Conservation (phyloP, 108 stramenopile species). For the Pseudonitzschia delicatissima region DNA sequence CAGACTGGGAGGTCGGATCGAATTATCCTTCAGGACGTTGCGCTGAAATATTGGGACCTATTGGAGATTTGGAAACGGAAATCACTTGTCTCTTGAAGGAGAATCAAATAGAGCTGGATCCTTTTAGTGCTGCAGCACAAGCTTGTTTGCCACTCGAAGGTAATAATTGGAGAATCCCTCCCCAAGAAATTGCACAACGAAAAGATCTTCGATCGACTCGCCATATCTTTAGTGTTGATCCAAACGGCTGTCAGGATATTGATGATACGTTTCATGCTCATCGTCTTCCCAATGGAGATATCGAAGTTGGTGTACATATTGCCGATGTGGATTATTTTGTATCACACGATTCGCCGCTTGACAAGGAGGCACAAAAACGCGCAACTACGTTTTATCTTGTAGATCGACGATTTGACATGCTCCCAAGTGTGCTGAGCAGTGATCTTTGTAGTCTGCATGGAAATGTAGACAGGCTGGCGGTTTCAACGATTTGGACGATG, state of each 20-base stretch:
- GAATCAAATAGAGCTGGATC: conserved; percentile 47
- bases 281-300: conserved; percentile 66
- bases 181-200: conserved; percentile 38
- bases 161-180: conserved; percentile 38
- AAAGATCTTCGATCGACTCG: conserved; percentile 41
- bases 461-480: conserved; percentile 64
- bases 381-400: conserved; percentile 90
- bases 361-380: conserved; percentile 68
- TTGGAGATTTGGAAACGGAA: conserved; percentile 61
- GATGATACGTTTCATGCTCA: conserved; percentile 61
- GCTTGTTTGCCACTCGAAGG: conserved; percentile 62
- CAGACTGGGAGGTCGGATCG: conserved; percentile 48
- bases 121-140: conserved; percentile 60
- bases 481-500: conserved; percentile 69
- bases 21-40: conserved; percentile 50
- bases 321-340: conserved; percentile 90
- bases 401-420: conserved; percentile 86
- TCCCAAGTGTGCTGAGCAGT: conserved; percentile 71
- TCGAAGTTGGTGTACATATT: conserved; percentile 90
- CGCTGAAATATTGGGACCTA: conserved; percentile 39
- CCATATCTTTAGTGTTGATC: conserved; percentile 72
- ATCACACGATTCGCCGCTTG: conserved; percentile 59
- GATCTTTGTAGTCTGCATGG: conserved; percentile 81
- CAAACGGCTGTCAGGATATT: conserved; percentile 73
- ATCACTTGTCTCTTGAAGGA: conserved; percentile 57